Base-by-base conservation (phyloP, 352 stramenopile species). In the Nothophytophthora sp. region DNA sequence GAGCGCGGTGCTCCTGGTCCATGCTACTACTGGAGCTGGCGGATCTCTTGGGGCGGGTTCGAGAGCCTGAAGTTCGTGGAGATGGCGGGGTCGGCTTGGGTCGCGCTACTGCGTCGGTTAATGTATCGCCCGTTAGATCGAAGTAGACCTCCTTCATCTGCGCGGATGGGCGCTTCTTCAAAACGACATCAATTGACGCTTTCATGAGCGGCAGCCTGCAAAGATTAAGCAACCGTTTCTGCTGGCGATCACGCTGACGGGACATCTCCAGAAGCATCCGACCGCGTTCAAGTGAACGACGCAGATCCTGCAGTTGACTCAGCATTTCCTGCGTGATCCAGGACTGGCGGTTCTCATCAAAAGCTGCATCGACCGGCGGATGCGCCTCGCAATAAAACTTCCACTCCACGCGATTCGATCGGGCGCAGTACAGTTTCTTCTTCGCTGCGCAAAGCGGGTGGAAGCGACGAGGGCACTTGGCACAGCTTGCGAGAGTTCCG, bases 201-300 rank as follows among this genome's bases (percentile, higher is more conserved):
- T 86, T 68, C 78, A 91, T 83, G 18, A 82, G 73, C 28, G 73
- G 74, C 23, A 87, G 53, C 38, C 70, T 67, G 50, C 63, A 88
- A 0, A 83, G 15, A 50, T 82, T 86, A 28, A 92, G 50, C 42
- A 93, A 48, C 16, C 83, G 77, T 50, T 91, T 94, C 24, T 90
- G 84, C 50, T 88, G 81, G n/a, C 84, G 76, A 58, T 96, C 86
- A 29, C 86, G 83, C 42, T 94, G 86, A 8, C 83, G 77, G 6
- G 74, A 68, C 86, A 96, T 92, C 47, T 96, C 83, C 1, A 94
- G 50, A 33, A 96, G 71, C 82, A 96, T 92, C 8, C 86, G 67
- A 8, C 81, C 82, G 33, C 86, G 83, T 42, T 96, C 86, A 10
- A 93, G 63, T 0, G 81, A 84, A n/a, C 73, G 73, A 16, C 86